phyloP scores from a whole-genome alignment of 2,329 filamentous ascomycete species.

The Diaporthe aspalathi region DNA sequence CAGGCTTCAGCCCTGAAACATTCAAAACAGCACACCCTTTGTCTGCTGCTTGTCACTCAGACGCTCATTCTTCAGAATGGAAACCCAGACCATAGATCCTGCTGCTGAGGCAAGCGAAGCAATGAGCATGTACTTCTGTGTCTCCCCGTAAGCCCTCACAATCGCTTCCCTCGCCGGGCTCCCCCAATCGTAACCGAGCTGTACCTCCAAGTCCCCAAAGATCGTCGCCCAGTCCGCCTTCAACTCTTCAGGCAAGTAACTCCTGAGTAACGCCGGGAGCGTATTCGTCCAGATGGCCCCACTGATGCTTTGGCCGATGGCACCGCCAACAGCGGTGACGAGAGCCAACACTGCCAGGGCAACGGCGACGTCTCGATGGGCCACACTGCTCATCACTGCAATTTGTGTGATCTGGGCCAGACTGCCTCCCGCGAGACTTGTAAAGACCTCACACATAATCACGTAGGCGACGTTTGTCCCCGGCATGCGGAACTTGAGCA shows the following conservation, averaged over 20 bases:
- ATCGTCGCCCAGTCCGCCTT: neutral
- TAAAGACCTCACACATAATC: constrained; percentile 25
- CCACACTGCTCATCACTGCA: constrained; percentile 11
- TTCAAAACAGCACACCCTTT: constrained; percentile 9
- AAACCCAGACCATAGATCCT: constrained; percentile 17
- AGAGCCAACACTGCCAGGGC: neutral
- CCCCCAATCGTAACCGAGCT: constrained; percentile 19
- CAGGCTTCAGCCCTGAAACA: neutral
- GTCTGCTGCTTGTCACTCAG: constrained; percentile 28
- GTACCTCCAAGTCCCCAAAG: neutral
- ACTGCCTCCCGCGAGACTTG: neutral
- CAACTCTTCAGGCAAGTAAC: constrained; percentile 11
- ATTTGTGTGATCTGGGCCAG: neutral
- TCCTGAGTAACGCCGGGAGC: neutral
- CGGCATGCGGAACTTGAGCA: constrained; percentile 30
- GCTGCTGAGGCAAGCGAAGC: constrained; percentile 19
- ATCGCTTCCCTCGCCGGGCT: constrained; percentile 24
- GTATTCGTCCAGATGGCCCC: constrained; percentile 27
- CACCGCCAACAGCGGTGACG: constrained; percentile 22
- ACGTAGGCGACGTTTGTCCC: constrained; percentile 21
- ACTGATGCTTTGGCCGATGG: constrained; percentile 24
- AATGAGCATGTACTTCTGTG: constrained; percentile 26
- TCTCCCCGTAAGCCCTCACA: constrained; percentile 28
- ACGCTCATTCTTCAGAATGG: constrained; percentile 17
- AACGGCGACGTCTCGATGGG: constrained; percentile 26